Percentiles rank a stretch among this genome's conserved stretches.
These are phyloP conservation scores for Colletotrichum karsti DNA, from an alignment of 2,329 filamentous ascomycete genomes.

Conservation along the genomic window DNA sequence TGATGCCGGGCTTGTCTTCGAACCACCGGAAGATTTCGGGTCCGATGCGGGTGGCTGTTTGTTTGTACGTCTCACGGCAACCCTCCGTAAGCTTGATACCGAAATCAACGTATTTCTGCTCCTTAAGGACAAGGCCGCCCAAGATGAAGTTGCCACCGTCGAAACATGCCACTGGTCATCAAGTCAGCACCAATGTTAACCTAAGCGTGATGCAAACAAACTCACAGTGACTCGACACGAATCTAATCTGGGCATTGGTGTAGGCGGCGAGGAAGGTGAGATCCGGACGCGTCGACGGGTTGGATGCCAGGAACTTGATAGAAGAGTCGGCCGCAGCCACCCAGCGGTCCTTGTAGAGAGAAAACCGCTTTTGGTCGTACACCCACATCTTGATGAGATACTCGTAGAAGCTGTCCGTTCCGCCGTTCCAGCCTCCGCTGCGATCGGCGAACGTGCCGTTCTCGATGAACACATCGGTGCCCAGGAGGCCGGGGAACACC, in stretches of 20 bases:
- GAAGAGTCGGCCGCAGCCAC: slow-evolving; percentile 77
- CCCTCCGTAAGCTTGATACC: slow-evolving; percentile 76
- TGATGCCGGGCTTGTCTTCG: slow-evolving; percentile 44
- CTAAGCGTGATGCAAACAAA: too few relatives aligned
- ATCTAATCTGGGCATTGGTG: slow-evolving; percentile 51
- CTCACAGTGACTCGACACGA: slow-evolving; percentile 60
- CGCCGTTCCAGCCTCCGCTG: slow-evolving; percentile 79
- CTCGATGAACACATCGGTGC: slow-evolving; percentile 69
- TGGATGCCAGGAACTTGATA: slow-evolving; percentile 77
- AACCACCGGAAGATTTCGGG: slow-evolving; percentile 77
- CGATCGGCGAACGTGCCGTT: slow-evolving; percentile 75
- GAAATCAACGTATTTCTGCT: slow-evolving; percentile 75
- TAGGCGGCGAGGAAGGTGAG: slow-evolving; percentile 76
- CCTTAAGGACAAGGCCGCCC: slow-evolving; percentile 74
- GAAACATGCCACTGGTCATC: slow-evolving; percentile 76
- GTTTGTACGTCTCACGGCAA: slow-evolving; percentile 78
- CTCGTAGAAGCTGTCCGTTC: slow-evolving; percentile 85
- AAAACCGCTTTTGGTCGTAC: slow-evolving; percentile 75
- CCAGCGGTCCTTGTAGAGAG: slow-evolving; percentile 77
- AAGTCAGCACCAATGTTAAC: slow-evolving; percentile 38
- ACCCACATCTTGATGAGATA: slow-evolving; percentile 93
- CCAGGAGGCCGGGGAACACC: slow-evolving; percentile 81
- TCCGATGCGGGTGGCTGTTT: slow-evolving; percentile 77
- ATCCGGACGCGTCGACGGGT: slow-evolving; percentile 63
- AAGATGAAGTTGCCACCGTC: slow-evolving; percentile 87